phyloP scores from a whole-genome alignment of 768 basidiomycete genomes.

The Collybia mongolica region DNA sequence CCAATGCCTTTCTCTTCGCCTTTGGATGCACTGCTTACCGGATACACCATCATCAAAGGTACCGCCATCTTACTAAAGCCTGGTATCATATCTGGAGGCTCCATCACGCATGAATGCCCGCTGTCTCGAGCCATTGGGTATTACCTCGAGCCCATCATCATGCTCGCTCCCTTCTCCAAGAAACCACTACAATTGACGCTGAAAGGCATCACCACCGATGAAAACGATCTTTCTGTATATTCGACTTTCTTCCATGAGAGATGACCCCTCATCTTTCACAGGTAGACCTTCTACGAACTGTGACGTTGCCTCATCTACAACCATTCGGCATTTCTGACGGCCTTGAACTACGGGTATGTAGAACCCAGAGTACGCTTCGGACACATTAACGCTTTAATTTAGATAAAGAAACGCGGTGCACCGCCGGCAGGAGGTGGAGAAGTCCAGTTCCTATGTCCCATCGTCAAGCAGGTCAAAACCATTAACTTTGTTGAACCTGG shows the following conservation, averaged over 20 bases:
- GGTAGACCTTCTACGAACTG: conserved; percentile 89
- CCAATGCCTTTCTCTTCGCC: background rate
- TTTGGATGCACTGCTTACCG: too few species aligned
- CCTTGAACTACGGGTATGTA: conserved; percentile 76
- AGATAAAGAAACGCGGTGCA: conserved; percentile 96
- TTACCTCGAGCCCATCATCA: conserved; percentile 87
- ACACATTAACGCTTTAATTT: background rate
- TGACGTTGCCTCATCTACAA: conserved; percentile 88
- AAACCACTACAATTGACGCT: conserved; percentile 78
- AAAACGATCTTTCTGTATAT: conserved; percentile 83
- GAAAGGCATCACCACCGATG: conserved; percentile 90
- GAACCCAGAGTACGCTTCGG: background rate
- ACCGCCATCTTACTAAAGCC: conserved; percentile 92
- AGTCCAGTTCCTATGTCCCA: conserved; percentile 88
- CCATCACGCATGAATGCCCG: conserved; percentile 83
- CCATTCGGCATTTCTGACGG: conserved; percentile 89
- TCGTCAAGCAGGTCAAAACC: conserved; percentile 89
- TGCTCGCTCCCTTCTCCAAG: conserved; percentile 93
- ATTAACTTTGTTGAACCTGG: conserved; percentile 91
- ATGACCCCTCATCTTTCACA: conserved; percentile 25
- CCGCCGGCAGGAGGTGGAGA: conserved; percentile 92
- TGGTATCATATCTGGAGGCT: conserved; percentile 85
- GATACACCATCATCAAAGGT: conserved; percentile 35
- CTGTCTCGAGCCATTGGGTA: conserved; percentile 89
- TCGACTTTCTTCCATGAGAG: background rate